Evolutionary conservation across 129 eudicot species (phyloP), one percentile per base, ranked within the genome.

Genomic region (Flaveria brownii): DNA sequence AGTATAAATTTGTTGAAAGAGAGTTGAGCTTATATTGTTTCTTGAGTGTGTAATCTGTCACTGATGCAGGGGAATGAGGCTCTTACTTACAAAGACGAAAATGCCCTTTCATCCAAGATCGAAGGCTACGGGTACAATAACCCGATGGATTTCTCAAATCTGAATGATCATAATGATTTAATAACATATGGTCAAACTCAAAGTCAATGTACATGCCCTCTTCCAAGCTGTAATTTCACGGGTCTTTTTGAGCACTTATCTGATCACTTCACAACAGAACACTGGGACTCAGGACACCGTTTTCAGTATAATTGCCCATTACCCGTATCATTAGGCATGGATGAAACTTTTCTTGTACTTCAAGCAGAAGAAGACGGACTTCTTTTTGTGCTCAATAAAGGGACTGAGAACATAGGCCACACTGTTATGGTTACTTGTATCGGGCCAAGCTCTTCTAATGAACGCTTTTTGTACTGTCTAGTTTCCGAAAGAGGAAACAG

Each of bases 291-390:
- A 1, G 91, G 93, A 17, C 79, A 87, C 12, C 91, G 89, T 18
- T 91, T 91, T 36, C 85, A 64, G 78, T 91, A 91, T 74, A 85
- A 86, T 76, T 67, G 79, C 77, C 91, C 91, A 22, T 39, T 88
- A 45, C 82, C 85, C 5, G 66, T 90, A 0, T 82, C 91, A 1
- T 54, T 90, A 50, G 84, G 86, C 68, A 86, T 82, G 85, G 78
- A 90, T 3, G 96, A 90, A 80, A 74, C 83, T 1, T 84, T 80
- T 75, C 88, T 90, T 65, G 88, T 88, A 64, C 86, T 90, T 12
- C 93, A 90, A 82, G 89, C 96, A 15, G 93, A 88, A 73, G 91
- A 88, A 68, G 93, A 90, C 61, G 96, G 96, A 1, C 62, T 75
- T 51, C 86, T 90, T 64, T 88, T 90, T 77, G 77, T 90, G 11